Percentiles rank a stretch among this genome's conserved stretches.
Evolutionary conservation across 148 eudicot genomes (phyloP).

Genomic region (Heliosperma pusillum): DNA sequence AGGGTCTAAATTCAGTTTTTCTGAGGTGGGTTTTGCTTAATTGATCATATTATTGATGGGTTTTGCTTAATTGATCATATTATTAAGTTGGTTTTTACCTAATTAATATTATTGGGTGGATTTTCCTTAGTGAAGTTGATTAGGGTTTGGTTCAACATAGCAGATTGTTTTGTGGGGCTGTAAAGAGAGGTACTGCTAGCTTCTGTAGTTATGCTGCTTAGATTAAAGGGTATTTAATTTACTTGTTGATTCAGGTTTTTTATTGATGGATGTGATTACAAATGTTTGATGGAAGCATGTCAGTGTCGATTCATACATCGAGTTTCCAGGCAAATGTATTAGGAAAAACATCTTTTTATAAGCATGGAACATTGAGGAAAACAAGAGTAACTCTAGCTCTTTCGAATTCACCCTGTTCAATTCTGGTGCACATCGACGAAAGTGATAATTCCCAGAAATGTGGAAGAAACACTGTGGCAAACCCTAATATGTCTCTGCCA

Average conservation of each 20-base stretch:
- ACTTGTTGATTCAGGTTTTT: constrained; percentile 10
- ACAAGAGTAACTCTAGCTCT: constrained; percentile 23
- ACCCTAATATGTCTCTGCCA: constrained; percentile 24
- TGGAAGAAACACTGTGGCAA: constrained; percentile 28
- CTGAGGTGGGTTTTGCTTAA: constrained; percentile 13
- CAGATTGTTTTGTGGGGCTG: background rate
- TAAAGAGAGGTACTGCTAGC: background rate
- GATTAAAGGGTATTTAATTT: constrained; percentile 8
- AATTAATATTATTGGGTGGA: background rate
- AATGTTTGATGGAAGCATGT: constrained; percentile 29
- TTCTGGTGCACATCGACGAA: constrained; percentile 30
- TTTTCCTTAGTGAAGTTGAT: too few species aligned
- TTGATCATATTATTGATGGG: constrained; percentile 5
- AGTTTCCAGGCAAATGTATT: constrained; percentile 15
- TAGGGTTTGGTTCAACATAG: background rate
- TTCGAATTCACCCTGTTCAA: constrained; percentile 23
- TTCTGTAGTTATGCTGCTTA: constrained; percentile 11
- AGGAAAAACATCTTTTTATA: constrained; percentile 12
- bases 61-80: constrained; percentile 4
- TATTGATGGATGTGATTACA: constrained; percentile 19
- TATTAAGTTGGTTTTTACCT: constrained; percentile 16
- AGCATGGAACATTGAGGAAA: constrained; percentile 11
- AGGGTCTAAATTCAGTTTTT: background rate
- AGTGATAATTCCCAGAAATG: constrained; percentile 23
- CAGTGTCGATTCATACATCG: constrained; percentile 24